Percentiles rank a stretch among this genome's conserved stretches.
Evolutionary conservation across 2,329 filamentous ascomycete genomes (phyloP).

Genomic region (Gaeumannomyces sp.): DNA sequence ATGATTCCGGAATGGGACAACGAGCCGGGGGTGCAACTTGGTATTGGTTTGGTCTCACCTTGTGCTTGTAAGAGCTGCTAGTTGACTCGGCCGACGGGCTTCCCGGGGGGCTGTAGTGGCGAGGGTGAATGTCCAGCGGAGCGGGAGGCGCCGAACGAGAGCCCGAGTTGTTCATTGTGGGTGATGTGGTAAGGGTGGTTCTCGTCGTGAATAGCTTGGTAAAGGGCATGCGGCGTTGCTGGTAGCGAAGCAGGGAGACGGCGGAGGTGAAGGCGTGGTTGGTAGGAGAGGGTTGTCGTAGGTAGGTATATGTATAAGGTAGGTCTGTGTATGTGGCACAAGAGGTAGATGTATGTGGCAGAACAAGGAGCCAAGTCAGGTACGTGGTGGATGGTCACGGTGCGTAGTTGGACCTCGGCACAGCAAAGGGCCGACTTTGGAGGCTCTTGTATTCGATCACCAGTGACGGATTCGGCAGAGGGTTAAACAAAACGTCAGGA

Average conservation of each 20-base stretch:
- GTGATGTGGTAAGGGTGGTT: neutral
- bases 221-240: neutral
- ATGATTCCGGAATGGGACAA: no score
- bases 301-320: neutral
- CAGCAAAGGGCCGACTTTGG: neutral
- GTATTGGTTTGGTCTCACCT: neutral
- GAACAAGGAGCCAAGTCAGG: neutral
- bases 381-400: neutral
- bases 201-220: neutral
- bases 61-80: neutral
- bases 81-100: neutral
- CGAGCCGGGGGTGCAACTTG: no score
- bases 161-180: constrained; percentile 8
- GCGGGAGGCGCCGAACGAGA: constrained; percentile 7
- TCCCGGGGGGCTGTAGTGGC: constrained; percentile 5
- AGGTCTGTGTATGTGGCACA: neutral
- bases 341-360: neutral
- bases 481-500: neutral
- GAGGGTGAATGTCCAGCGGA: neutral
- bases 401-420: neutral
- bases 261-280: neutral
- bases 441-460: neutral
- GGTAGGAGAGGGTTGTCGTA: no score
- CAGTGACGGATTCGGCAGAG: neutral
- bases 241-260: neutral